Percentiles rank a stretch among this genome's conserved stretches.
These are phyloP conservation scores for Wickerhamomyces rabaulensis DNA, from an alignment of 805 yeast genomes.

Conservation along the genomic window DNA sequence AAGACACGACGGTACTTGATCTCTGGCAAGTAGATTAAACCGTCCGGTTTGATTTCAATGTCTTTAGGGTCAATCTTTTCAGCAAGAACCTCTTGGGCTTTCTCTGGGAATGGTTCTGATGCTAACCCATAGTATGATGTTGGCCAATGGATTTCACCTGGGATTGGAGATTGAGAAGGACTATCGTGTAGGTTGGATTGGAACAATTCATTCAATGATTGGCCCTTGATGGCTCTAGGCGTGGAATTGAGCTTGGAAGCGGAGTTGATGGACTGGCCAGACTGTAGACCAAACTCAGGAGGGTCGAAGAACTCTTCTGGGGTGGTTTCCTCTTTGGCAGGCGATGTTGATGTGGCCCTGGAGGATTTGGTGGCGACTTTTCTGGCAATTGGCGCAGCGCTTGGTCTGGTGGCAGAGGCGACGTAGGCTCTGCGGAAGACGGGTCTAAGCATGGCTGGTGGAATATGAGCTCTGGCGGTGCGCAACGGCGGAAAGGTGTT, in stretches of 20 bases:
- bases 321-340: not conserved
- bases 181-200: conserved; percentile 17
- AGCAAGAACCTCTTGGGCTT: conserved; percentile 53
- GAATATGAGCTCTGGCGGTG: too few species aligned
- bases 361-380: not conserved
- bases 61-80: conserved; percentile 64
- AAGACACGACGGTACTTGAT: conserved; percentile 89
- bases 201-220: conserved; percentile 14
- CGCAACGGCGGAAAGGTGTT: not conserved
- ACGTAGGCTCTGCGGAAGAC: conserved; percentile 2
- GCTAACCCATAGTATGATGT: conserved; percentile 86
- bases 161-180: conserved; percentile 10
- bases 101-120: conserved; percentile 61
- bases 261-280: conserved; percentile 15
- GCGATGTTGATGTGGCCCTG: not conserved
- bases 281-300: conserved; percentile 19
- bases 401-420: conserved; percentile 4
- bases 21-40: conserved; percentile 86
- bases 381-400: not conserved
- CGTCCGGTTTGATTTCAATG: conserved; percentile 94
- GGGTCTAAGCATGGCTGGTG: conserved; percentile 1
- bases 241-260: not conserved
- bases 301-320: conserved; percentile 13
- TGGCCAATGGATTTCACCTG: conserved; percentile 61
- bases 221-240: conserved; percentile 11